Conservation (phyloP, 805 yeast genomes). For the Tetrapisispora taiwanensis region DNA sequence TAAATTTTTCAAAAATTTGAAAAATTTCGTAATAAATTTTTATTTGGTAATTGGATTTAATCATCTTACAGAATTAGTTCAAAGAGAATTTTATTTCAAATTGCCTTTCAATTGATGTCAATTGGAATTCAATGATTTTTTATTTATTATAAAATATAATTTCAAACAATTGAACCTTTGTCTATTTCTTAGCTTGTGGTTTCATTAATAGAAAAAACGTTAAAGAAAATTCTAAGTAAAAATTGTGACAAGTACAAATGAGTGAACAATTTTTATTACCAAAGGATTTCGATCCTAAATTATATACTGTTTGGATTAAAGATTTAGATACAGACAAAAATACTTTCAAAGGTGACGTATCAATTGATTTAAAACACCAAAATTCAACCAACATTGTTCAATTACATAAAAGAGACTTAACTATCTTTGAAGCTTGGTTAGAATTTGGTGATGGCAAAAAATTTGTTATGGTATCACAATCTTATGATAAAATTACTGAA, state of each 20-base stretch:
- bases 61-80: too few species aligned
- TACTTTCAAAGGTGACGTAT: conserved; percentile 3
- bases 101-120: background rate
- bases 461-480: conserved; percentile 9
- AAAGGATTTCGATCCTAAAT: conserved; percentile 4
- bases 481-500: conserved; percentile 44
- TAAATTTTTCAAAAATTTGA: too few species aligned
- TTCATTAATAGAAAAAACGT: too few species aligned
- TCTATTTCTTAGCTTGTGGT: too few species aligned
- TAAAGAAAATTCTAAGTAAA: background rate
- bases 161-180: too few species aligned
- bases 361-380: background rate
- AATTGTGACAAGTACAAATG: background rate
- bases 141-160: background rate
- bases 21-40: too few species aligned
- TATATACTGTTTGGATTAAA: conserved; percentile 4
- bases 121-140: background rate
- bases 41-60: too few species aligned
- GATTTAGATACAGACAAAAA: conserved; percentile 1
- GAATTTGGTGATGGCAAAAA: background rate
- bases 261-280: conserved; percentile 5
- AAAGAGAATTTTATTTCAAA: too few species aligned
- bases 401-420: conserved; percentile 38
- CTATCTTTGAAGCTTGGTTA: conserved; percentile 25
- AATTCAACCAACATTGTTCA: conserved; percentile 58